These are phyloP conservation scores for Azolla pinnata DNA, from an alignment of 75 land plant genomes.

Conservation along the genomic window DNA sequence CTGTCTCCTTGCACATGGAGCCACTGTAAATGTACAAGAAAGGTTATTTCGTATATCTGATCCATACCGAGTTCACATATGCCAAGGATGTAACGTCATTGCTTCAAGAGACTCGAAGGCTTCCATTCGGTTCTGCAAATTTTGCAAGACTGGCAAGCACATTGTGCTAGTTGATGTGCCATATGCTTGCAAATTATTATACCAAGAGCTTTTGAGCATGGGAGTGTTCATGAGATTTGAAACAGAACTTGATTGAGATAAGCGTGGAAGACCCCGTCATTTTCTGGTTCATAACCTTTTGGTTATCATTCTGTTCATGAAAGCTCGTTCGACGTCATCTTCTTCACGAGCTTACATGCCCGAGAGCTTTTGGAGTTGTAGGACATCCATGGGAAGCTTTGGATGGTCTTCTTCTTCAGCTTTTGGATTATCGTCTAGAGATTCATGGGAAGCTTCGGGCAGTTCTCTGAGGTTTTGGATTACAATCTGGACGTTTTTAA, in stretches of 20 bases:
- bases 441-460: no score
- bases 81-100: slow-evolving; percentile 41
- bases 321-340: no score
- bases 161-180: slow-evolving; percentile 58
- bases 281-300: no score
- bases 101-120: slow-evolving; percentile 37
- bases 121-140: slow-evolving; percentile 37
- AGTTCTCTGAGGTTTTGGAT: no score
- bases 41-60: slow-evolving; percentile 70
- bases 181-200: slow-evolving; percentile 78
- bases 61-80: slow-evolving; percentile 51
- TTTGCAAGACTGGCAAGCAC: slow-evolving; percentile 48
- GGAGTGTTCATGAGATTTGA: slow-evolving; percentile 60
- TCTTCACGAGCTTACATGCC: no score
- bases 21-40: slow-evolving; percentile 63
- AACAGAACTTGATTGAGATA: slow-evolving; percentile 35
- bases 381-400: no score
- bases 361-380: no score
- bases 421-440: no score
- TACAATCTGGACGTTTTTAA: no score
- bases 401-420: no score
- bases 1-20: slow-evolving; percentile 82
- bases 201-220: slow-evolving; percentile 87
- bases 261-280: no score
- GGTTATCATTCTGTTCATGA: no score